Conservation (phyloP, 2,329 filamentous ascomycete genomes). For the Colletotrichum shisoi region DNA sequence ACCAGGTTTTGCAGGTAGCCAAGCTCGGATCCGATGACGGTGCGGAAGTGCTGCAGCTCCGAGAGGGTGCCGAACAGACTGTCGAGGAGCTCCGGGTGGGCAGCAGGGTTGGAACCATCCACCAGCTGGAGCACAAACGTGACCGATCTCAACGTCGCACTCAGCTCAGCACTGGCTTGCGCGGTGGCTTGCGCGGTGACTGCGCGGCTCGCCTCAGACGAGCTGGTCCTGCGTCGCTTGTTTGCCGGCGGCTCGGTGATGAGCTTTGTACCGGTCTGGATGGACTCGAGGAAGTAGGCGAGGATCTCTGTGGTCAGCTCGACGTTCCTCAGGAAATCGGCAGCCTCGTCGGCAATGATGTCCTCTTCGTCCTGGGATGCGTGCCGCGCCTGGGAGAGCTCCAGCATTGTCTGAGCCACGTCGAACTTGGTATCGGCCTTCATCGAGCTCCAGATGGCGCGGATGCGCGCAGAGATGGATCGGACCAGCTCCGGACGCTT, state of each 20-base stretch:
- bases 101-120: constrained; percentile 77
- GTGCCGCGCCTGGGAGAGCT: constrained; percentile 65
- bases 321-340: constrained; percentile 76
- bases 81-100: constrained; percentile 78
- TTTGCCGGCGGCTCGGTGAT: constrained; percentile 75
- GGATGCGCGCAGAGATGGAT: constrained; percentile 73
- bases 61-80: constrained; percentile 85
- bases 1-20: constrained; percentile 89
- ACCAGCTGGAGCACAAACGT: constrained; percentile 90
- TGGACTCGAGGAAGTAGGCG: constrained; percentile 73
- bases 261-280: constrained; percentile 77
- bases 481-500: constrained; percentile 64
- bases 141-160: constrained; percentile 73
- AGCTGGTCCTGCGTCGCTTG: constrained; percentile 82
- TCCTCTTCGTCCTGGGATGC: constrained; percentile 46
- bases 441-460: constrained; percentile 75
- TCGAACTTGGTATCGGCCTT: constrained; percentile 68
- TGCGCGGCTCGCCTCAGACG: constrained; percentile 69
- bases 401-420: constrained; percentile 69
- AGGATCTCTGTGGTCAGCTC: constrained; percentile 78
- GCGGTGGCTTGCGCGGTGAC: constrained; percentile 68
- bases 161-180: constrained; percentile 71
- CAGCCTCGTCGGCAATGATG: constrained; percentile 65
- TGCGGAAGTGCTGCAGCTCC: constrained; percentile 84
- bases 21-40: constrained; percentile 82